These are phyloP conservation scores for Rhodotorula paludigena DNA, from an alignment of 768 basidiomycete genomes.

Conservation along the genomic window DNA sequence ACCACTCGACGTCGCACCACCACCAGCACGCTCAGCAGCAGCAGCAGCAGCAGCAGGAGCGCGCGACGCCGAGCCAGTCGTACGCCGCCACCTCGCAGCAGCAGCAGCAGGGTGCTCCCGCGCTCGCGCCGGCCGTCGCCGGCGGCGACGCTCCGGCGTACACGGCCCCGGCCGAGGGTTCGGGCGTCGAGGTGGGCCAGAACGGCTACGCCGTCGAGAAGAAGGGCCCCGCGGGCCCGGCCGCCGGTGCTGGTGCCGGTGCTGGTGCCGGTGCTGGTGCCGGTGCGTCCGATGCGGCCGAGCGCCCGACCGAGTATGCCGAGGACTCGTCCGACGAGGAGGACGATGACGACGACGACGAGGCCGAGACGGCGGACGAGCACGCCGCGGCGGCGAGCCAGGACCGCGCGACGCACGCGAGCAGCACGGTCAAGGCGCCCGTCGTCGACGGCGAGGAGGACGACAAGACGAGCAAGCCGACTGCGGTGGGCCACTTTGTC, in stretches of 20 bases:
- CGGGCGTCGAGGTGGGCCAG: slow-evolving; percentile 32
- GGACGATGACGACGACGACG: background rate
- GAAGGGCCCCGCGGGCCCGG: slow-evolving; percentile 23
- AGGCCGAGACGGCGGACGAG: background rate
- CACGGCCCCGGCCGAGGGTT: slow-evolving; percentile 32
- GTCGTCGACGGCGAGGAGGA: background rate
- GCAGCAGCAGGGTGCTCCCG: slow-evolving; percentile 2
- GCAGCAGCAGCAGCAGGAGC: background rate
- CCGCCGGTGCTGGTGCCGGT: background rate
- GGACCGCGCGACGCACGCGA: background rate
- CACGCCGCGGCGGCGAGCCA: background rate
- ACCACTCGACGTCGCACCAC: too few relatives aligned
- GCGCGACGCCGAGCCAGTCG: slow-evolving; percentile 8
- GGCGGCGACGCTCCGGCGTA: slow-evolving; percentile 27
- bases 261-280: background rate
- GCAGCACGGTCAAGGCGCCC: background rate
- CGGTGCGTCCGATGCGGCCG: background rate
- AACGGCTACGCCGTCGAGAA: slow-evolving; percentile 43
- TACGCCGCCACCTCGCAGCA: background rate
- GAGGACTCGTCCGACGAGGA: background rate
- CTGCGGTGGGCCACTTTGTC: background rate
- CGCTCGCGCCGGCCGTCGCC: slow-evolving; percentile 14
- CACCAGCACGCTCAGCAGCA: background rate
- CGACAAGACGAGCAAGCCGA: too few relatives aligned
- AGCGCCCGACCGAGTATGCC: background rate